Percentiles rank a stretch among this genome's conserved stretches.
Conservation (phyloP, 257 asterid genomes). For the Gentiana dahurica region DNA sequence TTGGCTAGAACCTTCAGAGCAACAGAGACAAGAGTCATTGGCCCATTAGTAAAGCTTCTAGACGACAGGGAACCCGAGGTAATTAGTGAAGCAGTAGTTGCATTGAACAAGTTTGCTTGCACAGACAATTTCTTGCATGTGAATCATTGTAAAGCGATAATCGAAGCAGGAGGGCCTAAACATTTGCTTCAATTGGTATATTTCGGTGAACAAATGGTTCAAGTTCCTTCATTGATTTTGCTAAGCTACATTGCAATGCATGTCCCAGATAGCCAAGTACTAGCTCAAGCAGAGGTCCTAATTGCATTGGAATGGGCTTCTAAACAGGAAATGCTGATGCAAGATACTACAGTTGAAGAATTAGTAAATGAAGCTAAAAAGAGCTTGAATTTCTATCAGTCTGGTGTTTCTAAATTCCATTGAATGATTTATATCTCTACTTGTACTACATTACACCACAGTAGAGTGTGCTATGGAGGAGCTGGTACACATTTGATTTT, state of each 20-base stretch:
- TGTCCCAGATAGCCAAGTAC: slow-evolving; percentile 49
- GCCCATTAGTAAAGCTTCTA: slow-evolving; percentile 46
- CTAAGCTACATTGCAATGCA: slow-evolving; percentile 57
- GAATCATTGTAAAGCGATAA: slow-evolving; percentile 48
- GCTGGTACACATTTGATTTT: not conserved
- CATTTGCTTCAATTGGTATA: slow-evolving; percentile 38
- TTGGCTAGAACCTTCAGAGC: slow-evolving; percentile 66
- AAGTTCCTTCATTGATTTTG: slow-evolving; percentile 44
- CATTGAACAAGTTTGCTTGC: slow-evolving; percentile 50
- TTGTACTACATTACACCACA: not conserved
- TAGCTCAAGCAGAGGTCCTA: slow-evolving; percentile 46
- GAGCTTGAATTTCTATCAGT: slow-evolving; percentile 60
- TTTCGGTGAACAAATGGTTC: slow-evolving; percentile 61
- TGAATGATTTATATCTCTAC: slow-evolving; percentile 11
- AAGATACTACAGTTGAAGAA: slow-evolving; percentile 29
- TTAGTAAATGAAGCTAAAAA: slow-evolving; percentile 50
- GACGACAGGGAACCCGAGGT: slow-evolving; percentile 61
- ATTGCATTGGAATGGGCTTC: slow-evolving; percentile 52
- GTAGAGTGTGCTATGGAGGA: not conserved
- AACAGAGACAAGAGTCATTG: slow-evolving; percentile 53
- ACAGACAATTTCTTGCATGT: slow-evolving; percentile 52
- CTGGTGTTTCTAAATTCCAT: slow-evolving; percentile 39
- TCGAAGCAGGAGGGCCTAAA: slow-evolving; percentile 36
- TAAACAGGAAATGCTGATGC: slow-evolving; percentile 39
- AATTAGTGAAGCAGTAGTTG: slow-evolving; percentile 40